Evolutionary conservation across 139 green algal species (phyloP).

Genomic region (Mychonastes homosphaera): DNA sequence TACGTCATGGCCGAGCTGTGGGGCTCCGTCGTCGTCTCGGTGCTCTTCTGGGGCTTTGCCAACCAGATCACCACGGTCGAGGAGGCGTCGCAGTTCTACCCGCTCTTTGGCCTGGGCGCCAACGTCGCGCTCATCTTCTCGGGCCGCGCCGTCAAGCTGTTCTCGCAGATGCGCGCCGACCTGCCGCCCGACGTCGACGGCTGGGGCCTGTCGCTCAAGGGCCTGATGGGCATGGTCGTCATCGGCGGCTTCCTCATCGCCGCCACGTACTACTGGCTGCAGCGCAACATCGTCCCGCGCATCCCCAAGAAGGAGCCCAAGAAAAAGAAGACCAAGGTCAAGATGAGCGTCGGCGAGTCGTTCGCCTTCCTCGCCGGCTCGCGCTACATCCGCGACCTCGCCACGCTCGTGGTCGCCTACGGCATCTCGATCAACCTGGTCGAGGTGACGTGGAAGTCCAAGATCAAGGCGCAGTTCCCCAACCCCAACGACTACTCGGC

Average conservation of each 20-base stretch:
- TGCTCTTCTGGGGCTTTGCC: slow-evolving; percentile 98
- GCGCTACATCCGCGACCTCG: slow-evolving; percentile 93
- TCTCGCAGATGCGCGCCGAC: slow-evolving; percentile 80
- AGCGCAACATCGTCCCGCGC: slow-evolving; percentile 72
- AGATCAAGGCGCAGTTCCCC: slow-evolving; percentile 99
- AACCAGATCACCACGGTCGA: slow-evolving; percentile 98
- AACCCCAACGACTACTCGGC: slow-evolving; percentile 91
- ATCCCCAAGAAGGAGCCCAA: slow-evolving; percentile 45
- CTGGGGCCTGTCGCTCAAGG: slow-evolving; percentile 89
- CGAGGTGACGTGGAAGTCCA: slow-evolving; percentile 99
- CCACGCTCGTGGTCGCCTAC: slow-evolving; percentile 89
- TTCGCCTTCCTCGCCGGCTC: slow-evolving; percentile 89
- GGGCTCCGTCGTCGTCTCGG: slow-evolving; percentile 96
- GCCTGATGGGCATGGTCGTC: slow-evolving; percentile 96
- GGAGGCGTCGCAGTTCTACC: slow-evolving; percentile 98
- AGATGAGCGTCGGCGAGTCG: slow-evolving; percentile 87
- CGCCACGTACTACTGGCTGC: slow-evolving; percentile 74
- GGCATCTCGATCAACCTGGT: slow-evolving; percentile 99
- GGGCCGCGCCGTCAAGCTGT: slow-evolving; percentile 90
- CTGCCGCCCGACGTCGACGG: slow-evolving; percentile 91
- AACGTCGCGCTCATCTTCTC: slow-evolving; percentile 99
- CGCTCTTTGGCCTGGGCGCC: slow-evolving; percentile 94
- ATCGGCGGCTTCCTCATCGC: slow-evolving; percentile 69
- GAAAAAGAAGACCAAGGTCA: slow-evolving; percentile 85
- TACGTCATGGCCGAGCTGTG: slow-evolving; percentile 99